Percentiles rank a stretch among this genome's conserved stretches.
phyloP scores from a whole-genome alignment of 2,329 filamentous ascomycete genomes.

The Setomelanomma holmii region DNA sequence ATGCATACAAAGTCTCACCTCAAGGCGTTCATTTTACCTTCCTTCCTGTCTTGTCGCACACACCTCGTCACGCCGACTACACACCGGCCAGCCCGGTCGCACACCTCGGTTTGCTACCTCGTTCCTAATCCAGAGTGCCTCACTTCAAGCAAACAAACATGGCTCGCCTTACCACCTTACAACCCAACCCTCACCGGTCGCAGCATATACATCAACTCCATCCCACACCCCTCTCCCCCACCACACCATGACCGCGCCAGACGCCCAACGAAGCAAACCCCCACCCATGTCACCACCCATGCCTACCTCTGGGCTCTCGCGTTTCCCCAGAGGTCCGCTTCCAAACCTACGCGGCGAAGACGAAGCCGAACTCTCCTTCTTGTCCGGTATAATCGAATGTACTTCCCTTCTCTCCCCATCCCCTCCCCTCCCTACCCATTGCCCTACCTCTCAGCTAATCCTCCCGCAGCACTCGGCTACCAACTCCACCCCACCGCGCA shows the following conservation, averaged over 20 bases:
- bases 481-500: conserved; percentile 18
- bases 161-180: not conserved
- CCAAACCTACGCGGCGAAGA: conserved; percentile 29
- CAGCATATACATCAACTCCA: not conserved
- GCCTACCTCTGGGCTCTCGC: not conserved
- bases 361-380: conserved; percentile 21
- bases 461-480: conserved; percentile 10
- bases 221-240: not conserved
- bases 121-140: not conserved
- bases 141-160: not conserved
- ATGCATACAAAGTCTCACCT: too few relatives aligned
- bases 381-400: conserved; percentile 25
- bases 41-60: too few relatives aligned
- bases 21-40: too few relatives aligned
- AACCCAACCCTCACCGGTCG: not conserved
- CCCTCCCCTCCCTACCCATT: not conserved
- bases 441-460: too few relatives aligned
- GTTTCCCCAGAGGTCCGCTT: not conserved
- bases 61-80: not conserved
- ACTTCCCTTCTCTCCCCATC: not conserved
- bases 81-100: not conserved
- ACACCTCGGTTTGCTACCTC: not conserved
- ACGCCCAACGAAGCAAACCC: not conserved
- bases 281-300: not conserved
- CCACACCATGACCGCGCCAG: not conserved